Evolutionary conservation across 306 rosid species (phyloP).

Genomic region (Calophaca sinica): DNA sequence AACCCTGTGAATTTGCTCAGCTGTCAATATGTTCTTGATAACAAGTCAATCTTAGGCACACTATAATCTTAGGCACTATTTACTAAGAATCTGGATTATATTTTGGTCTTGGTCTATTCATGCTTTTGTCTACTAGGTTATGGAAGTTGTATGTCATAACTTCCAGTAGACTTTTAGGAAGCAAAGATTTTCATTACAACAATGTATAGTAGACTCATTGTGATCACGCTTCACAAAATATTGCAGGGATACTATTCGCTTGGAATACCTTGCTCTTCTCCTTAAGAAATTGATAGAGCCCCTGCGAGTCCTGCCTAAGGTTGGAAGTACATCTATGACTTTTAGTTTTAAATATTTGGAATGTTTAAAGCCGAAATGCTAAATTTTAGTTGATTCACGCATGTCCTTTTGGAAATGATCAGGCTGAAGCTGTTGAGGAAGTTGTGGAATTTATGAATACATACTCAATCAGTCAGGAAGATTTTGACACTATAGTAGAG

Average conservation of each 20-base stretch:
- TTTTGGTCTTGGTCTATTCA: slow-evolving; percentile 39
- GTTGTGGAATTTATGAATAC: slow-evolving; percentile 93
- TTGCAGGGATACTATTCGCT: slow-evolving; percentile 75
- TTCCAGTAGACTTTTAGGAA: slow-evolving; percentile 17
- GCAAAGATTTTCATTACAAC: slow-evolving; percentile 35
- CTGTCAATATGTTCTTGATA: not conserved
- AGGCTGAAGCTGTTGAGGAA: slow-evolving; percentile 86
- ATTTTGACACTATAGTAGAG: slow-evolving; percentile 82
- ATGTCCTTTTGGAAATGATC: slow-evolving; percentile 47
- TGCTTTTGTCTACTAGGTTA: slow-evolving; percentile 7
- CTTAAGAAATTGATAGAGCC: slow-evolving; percentile 79
- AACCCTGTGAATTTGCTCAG: slow-evolving; percentile 31
- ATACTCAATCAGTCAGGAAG: slow-evolving; percentile 86
- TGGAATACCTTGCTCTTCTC: slow-evolving; percentile 77
- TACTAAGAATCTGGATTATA: slow-evolving; percentile 21
- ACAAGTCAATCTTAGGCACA: slow-evolving; percentile 27
- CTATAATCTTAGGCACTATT: slow-evolving; percentile 4
- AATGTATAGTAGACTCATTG: slow-evolving; percentile 19
- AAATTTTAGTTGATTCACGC: slow-evolving; percentile 30
- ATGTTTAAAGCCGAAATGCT: slow-evolving; percentile 32
- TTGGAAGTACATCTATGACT: slow-evolving; percentile 46
- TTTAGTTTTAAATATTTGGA: slow-evolving; percentile 24
- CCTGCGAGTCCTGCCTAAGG: slow-evolving; percentile 76
- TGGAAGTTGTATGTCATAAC: slow-evolving; percentile 19
- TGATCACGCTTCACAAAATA: slow-evolving; percentile 45